A percentile compares a stretch with the other conserved stretches of the same genome.
Evolutionary conservation across 2,329 filamentous ascomycete species (phyloP).

Genomic region (Chrysosporium keratinophilum): DNA sequence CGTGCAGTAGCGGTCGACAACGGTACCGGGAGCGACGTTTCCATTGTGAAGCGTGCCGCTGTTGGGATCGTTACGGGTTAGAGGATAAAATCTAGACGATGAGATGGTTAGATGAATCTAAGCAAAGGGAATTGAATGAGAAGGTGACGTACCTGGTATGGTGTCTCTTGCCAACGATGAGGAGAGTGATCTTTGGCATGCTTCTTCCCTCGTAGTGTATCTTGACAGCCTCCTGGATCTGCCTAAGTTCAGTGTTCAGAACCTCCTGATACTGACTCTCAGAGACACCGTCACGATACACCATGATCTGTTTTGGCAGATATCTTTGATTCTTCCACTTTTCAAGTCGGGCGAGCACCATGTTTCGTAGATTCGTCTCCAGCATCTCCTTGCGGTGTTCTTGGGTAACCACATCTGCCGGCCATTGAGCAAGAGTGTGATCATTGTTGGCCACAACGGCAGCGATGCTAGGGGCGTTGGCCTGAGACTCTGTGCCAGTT

Average conservation of each 20-base stretch:
- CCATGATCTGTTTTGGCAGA: conserved; percentile 59
- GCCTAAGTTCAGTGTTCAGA: conserved; percentile 52
- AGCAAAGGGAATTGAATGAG: not conserved
- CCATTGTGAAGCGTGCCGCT: conserved; percentile 27
- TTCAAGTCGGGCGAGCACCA: conserved; percentile 53
- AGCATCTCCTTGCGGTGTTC: conserved; percentile 58
- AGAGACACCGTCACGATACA: conserved; percentile 83
- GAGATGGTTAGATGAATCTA: not conserved
- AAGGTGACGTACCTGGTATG: conserved; percentile 52
- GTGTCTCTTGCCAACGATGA: conserved; percentile 80
- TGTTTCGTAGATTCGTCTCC: conserved; percentile 44
- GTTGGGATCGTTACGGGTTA: conserved; percentile 40
- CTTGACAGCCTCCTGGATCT: conserved; percentile 49
- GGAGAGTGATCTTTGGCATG: conserved; percentile 55
- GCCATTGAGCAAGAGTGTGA: conserved; percentile 62
- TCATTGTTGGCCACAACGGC: conserved; percentile 71
- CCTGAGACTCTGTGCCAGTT: conserved; percentile 49
- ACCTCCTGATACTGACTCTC: conserved; percentile 70
- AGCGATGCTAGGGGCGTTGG: conserved; percentile 60
- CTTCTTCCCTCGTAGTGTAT: conserved; percentile 43
- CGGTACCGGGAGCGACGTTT: conserved; percentile 62
- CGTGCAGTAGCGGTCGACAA: conserved; percentile 76
- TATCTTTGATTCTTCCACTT: conserved; percentile 48
- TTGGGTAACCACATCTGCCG: conserved; percentile 61
- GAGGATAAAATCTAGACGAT: conserved; percentile 55